Evolutionary conservation across 2,329 filamentous ascomycete genomes (phyloP).

Genomic region (Penicillium sclerotigenum): DNA sequence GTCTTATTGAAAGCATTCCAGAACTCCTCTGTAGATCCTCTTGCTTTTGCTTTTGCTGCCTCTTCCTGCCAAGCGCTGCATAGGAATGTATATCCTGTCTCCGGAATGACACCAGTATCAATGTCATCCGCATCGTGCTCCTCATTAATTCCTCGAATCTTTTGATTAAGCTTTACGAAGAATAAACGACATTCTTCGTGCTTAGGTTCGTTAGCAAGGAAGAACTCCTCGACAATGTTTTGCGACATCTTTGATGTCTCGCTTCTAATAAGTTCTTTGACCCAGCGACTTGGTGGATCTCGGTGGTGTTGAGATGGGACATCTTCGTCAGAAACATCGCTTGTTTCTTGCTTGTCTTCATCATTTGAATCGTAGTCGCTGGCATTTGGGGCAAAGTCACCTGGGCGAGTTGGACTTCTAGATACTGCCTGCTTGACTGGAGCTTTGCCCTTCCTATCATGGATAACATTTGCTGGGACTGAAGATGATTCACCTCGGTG

Average conservation of each 20-base stretch:
- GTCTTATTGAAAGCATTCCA: background rate
- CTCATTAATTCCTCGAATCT: accelerated
- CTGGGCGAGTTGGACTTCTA: background rate
- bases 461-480: background rate
- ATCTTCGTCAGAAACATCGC: background rate
- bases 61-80: accelerated
- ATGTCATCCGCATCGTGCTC: accelerated
- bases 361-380: background rate
- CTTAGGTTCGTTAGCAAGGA: accelerated
- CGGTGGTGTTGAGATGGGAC: accelerated
- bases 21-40: background rate
- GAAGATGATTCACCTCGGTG: background rate
- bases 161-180: background rate
- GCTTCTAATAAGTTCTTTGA: background rate
- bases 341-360: accelerated
- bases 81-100: background rate
- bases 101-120: accelerated
- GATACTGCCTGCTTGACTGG: background rate
- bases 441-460: background rate
- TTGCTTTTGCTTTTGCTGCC: accelerated
- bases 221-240: background rate
- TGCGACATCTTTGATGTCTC: background rate
- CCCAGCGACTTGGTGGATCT: background rate
- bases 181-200: accelerated
- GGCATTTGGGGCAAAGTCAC: background rate